These are phyloP conservation scores for Candida tropicalis DNA, from an alignment of 1,139 yeast species.

Conservation along the genomic window DNA sequence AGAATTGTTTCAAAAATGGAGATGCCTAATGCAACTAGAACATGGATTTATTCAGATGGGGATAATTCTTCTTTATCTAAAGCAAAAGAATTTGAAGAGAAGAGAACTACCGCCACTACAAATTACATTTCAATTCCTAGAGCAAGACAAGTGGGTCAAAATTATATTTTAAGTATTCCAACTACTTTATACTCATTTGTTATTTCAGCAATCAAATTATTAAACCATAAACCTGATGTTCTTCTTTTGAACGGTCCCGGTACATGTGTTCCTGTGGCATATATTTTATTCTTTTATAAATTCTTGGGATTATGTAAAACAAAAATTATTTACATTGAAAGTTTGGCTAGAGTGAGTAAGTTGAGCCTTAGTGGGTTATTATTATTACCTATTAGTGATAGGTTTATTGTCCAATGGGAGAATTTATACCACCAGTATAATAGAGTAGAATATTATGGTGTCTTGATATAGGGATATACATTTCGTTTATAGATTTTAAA, in stretches of 20 bases:
- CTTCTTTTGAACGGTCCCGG: constrained; percentile 93
- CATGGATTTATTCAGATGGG: constrained; percentile 55
- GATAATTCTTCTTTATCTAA: constrained; percentile 60
- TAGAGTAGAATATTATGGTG: constrained; percentile 76
- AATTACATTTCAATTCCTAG: constrained; percentile 53
- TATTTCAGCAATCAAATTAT: constrained; percentile 28
- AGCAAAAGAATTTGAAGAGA: constrained; percentile 45
- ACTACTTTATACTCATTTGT: constrained; percentile 51
- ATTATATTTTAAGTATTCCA: constrained; percentile 50
- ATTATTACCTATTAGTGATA: constrained; percentile 67
- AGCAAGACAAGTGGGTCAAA: constrained; percentile 80
- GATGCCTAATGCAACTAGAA: constrained; percentile 30
- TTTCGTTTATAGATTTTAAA: background rate
- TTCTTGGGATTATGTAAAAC: constrained; percentile 55
- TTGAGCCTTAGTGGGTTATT: constrained; percentile 79
- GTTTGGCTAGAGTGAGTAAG: constrained; percentile 78
- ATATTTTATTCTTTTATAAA: constrained; percentile 57
- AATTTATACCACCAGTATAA: constrained; percentile 54
- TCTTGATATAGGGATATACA: constrained; percentile 54
- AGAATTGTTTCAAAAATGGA: constrained; percentile 52
- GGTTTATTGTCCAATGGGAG: constrained; percentile 93
- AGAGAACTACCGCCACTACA: constrained; percentile 10
- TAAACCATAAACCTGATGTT: constrained; percentile 45
- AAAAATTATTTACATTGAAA: constrained; percentile 78
- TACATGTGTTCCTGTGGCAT: constrained; percentile 78